Conservation (phyloP, 805 yeast genomes). For the Candida awuae region DNA sequence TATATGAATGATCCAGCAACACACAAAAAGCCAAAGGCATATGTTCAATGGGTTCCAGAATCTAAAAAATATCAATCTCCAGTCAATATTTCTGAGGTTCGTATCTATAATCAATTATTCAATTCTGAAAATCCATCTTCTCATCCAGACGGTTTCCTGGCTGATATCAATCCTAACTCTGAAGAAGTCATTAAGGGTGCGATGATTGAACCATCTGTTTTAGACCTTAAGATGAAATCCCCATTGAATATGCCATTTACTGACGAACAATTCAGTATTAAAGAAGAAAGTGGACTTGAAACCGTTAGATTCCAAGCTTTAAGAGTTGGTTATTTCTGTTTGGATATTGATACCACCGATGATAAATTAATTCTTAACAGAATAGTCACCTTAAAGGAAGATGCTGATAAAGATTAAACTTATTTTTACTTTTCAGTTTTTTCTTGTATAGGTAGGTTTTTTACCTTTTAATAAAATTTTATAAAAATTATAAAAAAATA, state of each 20-base stretch:
- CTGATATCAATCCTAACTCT: conserved; percentile 73
- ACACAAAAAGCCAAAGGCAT: conserved; percentile 83
- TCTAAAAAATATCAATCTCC: conserved; percentile 55
- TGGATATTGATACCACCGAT: conserved; percentile 67
- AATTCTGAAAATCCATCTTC: conserved; percentile 84
- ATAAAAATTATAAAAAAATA: too few species aligned
- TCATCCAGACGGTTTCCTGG: conserved; percentile 80
- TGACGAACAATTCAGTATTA: conserved; percentile 58
- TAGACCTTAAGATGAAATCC: conserved; percentile 55
- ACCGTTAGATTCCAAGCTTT: conserved; percentile 96
- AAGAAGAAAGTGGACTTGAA: conserved; percentile 64
- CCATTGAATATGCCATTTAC: conserved; percentile 64
- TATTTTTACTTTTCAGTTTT: too few species aligned
- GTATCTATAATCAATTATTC: conserved; percentile 83
- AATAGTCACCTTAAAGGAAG: conserved; percentile 89
- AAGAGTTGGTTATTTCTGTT: conserved; percentile 91
- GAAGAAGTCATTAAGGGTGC: conserved; percentile 62
- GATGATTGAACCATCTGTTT: conserved; percentile 70
- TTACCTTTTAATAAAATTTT: too few species aligned
- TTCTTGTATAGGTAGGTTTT: too few species aligned
- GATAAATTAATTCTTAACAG: conserved; percentile 71
- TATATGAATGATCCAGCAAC: conserved; percentile 58
- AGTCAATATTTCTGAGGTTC: conserved; percentile 59
- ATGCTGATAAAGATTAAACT: conserved; percentile 37
- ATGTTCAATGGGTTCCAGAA: conserved; percentile 92